These are phyloP conservation scores for Phoma herbarum DNA, from an alignment of 2,329 filamentous ascomycete species.

Conservation along the genomic window DNA sequence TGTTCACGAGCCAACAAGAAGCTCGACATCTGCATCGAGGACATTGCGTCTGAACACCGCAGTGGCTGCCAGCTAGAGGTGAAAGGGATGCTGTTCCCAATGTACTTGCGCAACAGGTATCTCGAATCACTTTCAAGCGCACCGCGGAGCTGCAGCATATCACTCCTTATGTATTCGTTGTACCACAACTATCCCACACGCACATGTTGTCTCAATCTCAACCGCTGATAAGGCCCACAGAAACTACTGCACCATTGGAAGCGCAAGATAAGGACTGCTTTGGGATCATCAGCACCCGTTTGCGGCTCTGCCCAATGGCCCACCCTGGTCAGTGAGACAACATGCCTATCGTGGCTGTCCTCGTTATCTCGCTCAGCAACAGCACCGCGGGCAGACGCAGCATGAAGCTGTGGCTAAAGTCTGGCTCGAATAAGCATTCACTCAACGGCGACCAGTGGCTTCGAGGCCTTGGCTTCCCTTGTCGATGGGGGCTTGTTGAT, in stretches of 20 bases:
- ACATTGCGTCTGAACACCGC: background rate
- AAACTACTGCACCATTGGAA: conserved; percentile 20
- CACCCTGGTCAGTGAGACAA: conserved; percentile 3
- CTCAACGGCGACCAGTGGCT: conserved; percentile 5
- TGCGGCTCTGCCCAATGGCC: conserved; percentile 18
- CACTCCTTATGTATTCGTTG: conserved; percentile 14
- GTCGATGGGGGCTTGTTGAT: background rate
- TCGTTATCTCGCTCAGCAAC: conserved; percentile 6
- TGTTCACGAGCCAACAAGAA: background rate
- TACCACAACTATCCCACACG: conserved; percentile 10
- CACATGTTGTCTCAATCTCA: conserved; percentile 12
- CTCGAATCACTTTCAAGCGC: background rate
- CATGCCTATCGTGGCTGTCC: background rate
- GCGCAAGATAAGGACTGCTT: conserved; percentile 14
- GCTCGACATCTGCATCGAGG: no score
- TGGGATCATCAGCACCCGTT: conserved; percentile 7
- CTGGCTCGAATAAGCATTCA: conserved; percentile 12
- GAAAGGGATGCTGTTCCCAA: background rate
- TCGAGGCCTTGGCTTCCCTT: conserved; percentile 2
- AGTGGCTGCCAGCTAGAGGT: background rate
- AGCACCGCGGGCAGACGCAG: background rate
- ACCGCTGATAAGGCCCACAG: conserved; percentile 21
- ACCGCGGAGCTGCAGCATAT: conserved; percentile 6
- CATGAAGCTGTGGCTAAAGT: conserved; percentile 2
- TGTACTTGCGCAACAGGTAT: background rate